Evolutionary conservation across 2,329 filamentous ascomycete species (phyloP).

Genomic region (Penicillium nordicum): DNA sequence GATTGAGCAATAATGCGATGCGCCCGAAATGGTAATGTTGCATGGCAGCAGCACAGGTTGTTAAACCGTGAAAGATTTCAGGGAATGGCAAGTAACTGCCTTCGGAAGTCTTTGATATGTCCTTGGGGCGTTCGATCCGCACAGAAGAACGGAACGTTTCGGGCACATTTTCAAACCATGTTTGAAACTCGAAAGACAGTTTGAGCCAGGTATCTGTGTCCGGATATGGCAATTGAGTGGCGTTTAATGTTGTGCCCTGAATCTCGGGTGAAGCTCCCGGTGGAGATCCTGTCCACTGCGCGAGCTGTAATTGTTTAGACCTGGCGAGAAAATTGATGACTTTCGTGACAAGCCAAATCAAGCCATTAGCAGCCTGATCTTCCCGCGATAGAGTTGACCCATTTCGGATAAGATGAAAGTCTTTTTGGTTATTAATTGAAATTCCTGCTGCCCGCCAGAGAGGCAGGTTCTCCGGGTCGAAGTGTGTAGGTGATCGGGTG

Average conservation of each 20-base stretch:
- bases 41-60: constrained; percentile 62
- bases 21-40: constrained; percentile 64
- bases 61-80: constrained; percentile 59
- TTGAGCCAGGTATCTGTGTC: constrained; percentile 51
- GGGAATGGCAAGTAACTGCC: constrained; percentile 42
- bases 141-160: constrained; percentile 57
- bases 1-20: constrained; percentile 60
- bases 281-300: constrained; percentile 32
- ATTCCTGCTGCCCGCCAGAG: constrained; percentile 62
- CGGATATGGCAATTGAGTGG: constrained; percentile 41
- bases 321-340: constrained; percentile 61
- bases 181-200: constrained; percentile 53
- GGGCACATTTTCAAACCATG: constrained; percentile 57
- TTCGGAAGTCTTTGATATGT: constrained; percentile 31
- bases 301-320: constrained; percentile 50
- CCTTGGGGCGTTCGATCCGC: constrained; percentile 41
- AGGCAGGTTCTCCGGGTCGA: constrained; percentile 55
- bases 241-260: background rate
- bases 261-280: constrained; percentile 37
- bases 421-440: constrained; percentile 50
- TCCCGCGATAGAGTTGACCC: constrained; percentile 49
- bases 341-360: constrained; percentile 62
- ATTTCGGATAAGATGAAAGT: constrained; percentile 35
- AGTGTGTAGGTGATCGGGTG: constrained; percentile 55
- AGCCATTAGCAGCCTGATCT: constrained; percentile 58